Evolutionary conservation across 2,329 filamentous ascomycete species (phyloP).

Genomic region (Pseudogymnoascus sp.): DNA sequence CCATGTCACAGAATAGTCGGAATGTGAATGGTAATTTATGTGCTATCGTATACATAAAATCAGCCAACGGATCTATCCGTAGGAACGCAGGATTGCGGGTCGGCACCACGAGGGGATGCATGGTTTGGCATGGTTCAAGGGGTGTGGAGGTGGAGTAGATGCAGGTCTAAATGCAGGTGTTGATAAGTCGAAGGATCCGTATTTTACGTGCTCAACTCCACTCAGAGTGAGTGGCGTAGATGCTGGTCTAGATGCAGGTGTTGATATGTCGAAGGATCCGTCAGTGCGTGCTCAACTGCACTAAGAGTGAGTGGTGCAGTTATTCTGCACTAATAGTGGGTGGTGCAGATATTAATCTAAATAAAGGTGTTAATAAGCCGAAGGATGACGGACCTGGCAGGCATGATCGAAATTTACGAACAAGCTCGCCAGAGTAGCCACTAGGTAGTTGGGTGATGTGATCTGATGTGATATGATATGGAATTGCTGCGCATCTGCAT

Average conservation of each 20-base stretch:
- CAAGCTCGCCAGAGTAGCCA: not conserved
- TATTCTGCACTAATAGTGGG: not conserved
- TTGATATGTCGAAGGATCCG: too few species aligned
- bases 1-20: slow-evolving; percentile 12
- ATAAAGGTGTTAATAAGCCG: slow-evolving; percentile 3
- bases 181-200: too few species aligned
- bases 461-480: too few species aligned
- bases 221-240: too few species aligned
- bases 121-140: not conserved
- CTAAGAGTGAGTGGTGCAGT: too few species aligned
- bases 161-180: too few species aligned
- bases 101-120: not conserved
- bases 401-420: not conserved
- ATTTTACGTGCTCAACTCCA: too few species aligned
- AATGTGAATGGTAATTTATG: slow-evolving; percentile 11
- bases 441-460: too few species aligned
- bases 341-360: not conserved
- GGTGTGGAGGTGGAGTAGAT: not conserved
- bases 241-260: too few species aligned
- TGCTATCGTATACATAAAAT: slow-evolving; percentile 8
- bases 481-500: too few species aligned
- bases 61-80: not conserved
- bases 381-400: not conserved
- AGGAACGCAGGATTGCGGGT: slow-evolving; percentile 9
- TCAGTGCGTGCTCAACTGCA: too few species aligned